Conservation (phyloP, 495 filamentous ascomycete species). For the Podospora bellae-mahoneyi region DNA sequence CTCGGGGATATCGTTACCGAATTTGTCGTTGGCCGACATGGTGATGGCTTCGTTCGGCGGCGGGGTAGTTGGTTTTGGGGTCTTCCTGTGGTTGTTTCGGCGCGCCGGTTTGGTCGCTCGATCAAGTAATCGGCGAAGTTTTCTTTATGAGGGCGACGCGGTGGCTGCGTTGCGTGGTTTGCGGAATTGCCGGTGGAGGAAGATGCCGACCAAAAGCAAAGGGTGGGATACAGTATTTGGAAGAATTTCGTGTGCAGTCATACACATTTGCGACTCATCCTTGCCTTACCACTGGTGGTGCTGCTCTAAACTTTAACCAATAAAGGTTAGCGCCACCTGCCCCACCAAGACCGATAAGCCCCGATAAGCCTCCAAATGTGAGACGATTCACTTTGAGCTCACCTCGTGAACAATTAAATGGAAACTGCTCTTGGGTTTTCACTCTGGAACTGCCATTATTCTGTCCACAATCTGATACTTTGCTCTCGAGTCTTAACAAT, state of each 20-base stretch:
- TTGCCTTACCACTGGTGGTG: constrained; percentile 16
- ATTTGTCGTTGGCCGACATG: constrained; percentile 48
- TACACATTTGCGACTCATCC: constrained; percentile 23
- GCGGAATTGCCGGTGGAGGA: constrained; percentile 9
- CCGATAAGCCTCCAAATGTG: constrained; percentile 20
- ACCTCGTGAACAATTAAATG: too few species aligned
- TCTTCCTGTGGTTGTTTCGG: not conserved
- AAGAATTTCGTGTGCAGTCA: constrained; percentile 37
- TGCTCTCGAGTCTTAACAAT: not conserved
- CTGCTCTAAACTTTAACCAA: constrained; percentile 9
- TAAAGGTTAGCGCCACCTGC: constrained; percentile 20
- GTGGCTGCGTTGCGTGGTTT: not conserved
- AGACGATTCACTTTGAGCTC: not conserved
- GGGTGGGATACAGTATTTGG: constrained; percentile 13
- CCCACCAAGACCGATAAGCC: constrained; percentile 27
- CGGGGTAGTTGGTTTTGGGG: constrained; percentile 24
- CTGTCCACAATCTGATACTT: too few species aligned
- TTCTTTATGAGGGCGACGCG: not conserved
- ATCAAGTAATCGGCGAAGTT: not conserved
- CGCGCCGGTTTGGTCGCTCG: not conserved
- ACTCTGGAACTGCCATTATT: too few species aligned
- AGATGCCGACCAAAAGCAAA: constrained; percentile 4
- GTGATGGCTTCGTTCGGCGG: constrained; percentile 30
- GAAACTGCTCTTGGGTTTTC: too few species aligned
- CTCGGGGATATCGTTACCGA: constrained; percentile 45